Percentiles rank a stretch among this genome's conserved stretches.
phyloP scores from a whole-genome alignment of 148 eudicot genomes.

The Fallopia convolvulus region DNA sequence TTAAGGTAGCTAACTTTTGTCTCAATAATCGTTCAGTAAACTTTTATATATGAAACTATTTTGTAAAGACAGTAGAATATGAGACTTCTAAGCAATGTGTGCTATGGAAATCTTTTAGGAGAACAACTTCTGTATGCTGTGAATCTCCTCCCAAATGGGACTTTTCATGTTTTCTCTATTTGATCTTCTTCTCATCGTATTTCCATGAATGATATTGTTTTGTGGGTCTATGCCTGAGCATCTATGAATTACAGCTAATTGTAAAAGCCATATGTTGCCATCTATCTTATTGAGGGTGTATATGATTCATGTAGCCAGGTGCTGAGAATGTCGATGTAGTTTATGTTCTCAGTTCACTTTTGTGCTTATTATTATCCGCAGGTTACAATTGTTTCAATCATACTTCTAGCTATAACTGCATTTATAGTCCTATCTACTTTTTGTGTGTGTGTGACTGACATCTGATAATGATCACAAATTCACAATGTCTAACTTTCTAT shows the following conservation, averaged over 20 bases:
- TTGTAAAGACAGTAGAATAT: not conserved
- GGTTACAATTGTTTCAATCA: not conserved
- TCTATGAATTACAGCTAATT: too few relatives aligned
- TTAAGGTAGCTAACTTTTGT: conserved; percentile 41
- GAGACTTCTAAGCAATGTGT: not conserved
- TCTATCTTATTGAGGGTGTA: not conserved
- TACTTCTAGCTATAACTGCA: not conserved
- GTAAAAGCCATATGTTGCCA: not conserved
- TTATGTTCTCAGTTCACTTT: not conserved
- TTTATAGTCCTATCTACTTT: not conserved
- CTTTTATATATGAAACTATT: not conserved
- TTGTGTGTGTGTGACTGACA: not conserved
- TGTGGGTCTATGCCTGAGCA: too few relatives aligned
- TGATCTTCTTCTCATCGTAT: too few relatives aligned
- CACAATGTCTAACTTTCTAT: not conserved
- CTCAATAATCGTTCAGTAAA: not conserved
- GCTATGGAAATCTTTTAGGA: not conserved
- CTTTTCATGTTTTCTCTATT: too few relatives aligned
- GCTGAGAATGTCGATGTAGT: not conserved
- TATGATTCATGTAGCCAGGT: not conserved
- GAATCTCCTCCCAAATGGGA: too few relatives aligned
- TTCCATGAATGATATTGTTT: too few relatives aligned
- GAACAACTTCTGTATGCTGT: too few relatives aligned
- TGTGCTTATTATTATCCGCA: not conserved
- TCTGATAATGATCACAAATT: not conserved